Base-by-base conservation (phyloP, 73 alveolate species). In the Blepharisma stoltei region DNA sequence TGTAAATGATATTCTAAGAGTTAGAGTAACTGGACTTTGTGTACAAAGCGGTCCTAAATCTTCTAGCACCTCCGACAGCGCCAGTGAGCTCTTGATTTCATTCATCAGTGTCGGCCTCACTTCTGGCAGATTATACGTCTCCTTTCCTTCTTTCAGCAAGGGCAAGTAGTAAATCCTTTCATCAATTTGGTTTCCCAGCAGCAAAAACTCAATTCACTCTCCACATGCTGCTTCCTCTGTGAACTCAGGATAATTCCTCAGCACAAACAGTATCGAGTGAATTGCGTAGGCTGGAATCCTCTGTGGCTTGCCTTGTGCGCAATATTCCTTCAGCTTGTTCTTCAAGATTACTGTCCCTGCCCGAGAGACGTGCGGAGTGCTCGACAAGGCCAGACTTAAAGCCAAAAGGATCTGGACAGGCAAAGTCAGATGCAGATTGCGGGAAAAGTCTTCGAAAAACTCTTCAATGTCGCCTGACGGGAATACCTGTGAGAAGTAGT, bases 271-370 rank as follows among this genome's bases (percentile, higher is more conserved):
- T 45, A 84, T 49, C 43, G 77, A 25, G 71, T 84, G 86, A 23
- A 84, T 83, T n/a, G 92, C 87, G 73, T 78, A 87, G 21, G 78
- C 81, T 18, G 95, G 92, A 4, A 84, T 84, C 41, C 55, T 76
- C 44, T 77, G 85, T 0, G 83, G 88, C 54, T 88, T 84, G 27
- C 82, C 86, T 18, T 67, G 41, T 9, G 77, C 65, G 54, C 60
- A 78, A 85, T 78, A 88, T 44, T 84, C 90, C 41, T 37, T 67
- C 76, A 88, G 78, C 73, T 85, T 84, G 32, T 20, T 38, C 69
- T 70, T 83, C 37, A 88, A 77, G 25, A 88, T 45, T n/a, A 54
- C 11, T 77, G 76, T 37, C 60, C 87, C 32, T 54, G 65, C 48
- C 43, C 47, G 55, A 70, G 78, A 14, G 46, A n/a, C 27, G 45